These are phyloP conservation scores for Kalanchoe fedtschenkoi DNA, from an alignment of 164 flowering plant species.

Conservation along the genomic window DNA sequence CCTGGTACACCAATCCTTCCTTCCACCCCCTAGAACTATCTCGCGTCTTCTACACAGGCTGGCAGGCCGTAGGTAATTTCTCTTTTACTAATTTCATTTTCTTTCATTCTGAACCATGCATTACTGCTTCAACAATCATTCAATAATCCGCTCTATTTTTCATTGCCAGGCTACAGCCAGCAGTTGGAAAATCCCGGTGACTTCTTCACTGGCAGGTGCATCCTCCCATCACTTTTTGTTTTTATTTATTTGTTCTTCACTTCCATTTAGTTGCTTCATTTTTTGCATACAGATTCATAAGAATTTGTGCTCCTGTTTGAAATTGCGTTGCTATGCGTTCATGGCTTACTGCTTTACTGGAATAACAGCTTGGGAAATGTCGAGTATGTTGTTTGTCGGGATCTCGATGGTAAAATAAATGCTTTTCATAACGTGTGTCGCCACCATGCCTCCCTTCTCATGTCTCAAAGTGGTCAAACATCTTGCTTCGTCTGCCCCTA, in stretches of 20 bases:
- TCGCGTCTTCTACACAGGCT: conserved; percentile 61
- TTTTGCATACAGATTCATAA: too few species aligned
- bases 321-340: not conserved
- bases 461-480: conserved; percentile 56
- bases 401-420: conserved; percentile 47
- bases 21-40: conserved; percentile 51
- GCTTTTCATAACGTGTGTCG: conserved; percentile 97
- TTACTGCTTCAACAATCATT: not conserved
- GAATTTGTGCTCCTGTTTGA: not conserved
- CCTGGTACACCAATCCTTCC: conserved; percentile 75
- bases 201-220: conserved; percentile 85
- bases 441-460: conserved; percentile 86
- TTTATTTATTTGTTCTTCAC: not conserved
- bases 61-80: conserved; percentile 69
- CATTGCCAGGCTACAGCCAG: conserved; percentile 45
- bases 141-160: not conserved
- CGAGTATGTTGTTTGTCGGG: conserved; percentile 73
- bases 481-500: conserved; percentile 93
- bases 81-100: not conserved
- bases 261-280: too few species aligned
- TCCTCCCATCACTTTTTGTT: not conserved
- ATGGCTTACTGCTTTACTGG: conserved; percentile 6
- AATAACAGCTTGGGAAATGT: conserved; percentile 75
- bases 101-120: too few species aligned
- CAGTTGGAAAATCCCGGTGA: conserved; percentile 53